Evolutionary conservation across 2,329 filamentous ascomycete species (phyloP), one percentile per base, ranked within the genome.

Genomic region (Macrophomina phaseolina): DNA sequence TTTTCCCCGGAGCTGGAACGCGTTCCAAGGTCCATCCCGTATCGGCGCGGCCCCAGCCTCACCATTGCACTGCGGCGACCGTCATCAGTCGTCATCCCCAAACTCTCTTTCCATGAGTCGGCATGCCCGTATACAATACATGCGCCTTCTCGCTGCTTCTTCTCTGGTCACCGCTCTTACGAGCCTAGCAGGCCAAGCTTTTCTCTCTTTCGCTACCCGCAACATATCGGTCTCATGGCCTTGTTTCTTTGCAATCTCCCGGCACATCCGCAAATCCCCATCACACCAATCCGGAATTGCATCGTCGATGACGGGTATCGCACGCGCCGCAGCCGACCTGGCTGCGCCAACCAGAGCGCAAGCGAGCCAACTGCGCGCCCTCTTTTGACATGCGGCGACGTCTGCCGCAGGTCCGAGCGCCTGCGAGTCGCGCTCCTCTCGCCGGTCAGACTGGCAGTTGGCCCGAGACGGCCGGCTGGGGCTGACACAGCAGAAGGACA

Each of bases 251-350:
- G 23, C 56, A 61, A 61, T 61, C 56, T 62, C 32, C 58, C 45
- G 56, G 58, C 58, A 62, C 58, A 62, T 62, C 58, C 58, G 58
- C 58, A 62, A 62, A 62, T 62, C 58, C 23, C 46, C 42, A 62
- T 62, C 42, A n/a, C n/a, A 38, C 55, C 18, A 49, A 62, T 49
- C 23, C n/a, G 30, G 58, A 62, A 38, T 9, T 36, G n/a, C 58
- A 62, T 62, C 58, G 58, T 49, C 58, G 58, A 62, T 62, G 58
- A 38, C 32, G 32, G 58, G n/a, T 38, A 32, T n/a, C 32, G 58
- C 58, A 62, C 58, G 58, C 58, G 58, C 58, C 58, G 42, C 58
- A 62, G 32, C 58, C 58, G 58, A 62, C 30, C 11, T 49, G 9
- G 23, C 42, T 14, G 42, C 45, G 58, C 45, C 45, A 48, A 23